A percentile compares a stretch with the other conserved stretches of the same genome.
phyloP scores from a whole-genome alignment of 768 basidiomycete genomes.

The Suillus subluteus region DNA sequence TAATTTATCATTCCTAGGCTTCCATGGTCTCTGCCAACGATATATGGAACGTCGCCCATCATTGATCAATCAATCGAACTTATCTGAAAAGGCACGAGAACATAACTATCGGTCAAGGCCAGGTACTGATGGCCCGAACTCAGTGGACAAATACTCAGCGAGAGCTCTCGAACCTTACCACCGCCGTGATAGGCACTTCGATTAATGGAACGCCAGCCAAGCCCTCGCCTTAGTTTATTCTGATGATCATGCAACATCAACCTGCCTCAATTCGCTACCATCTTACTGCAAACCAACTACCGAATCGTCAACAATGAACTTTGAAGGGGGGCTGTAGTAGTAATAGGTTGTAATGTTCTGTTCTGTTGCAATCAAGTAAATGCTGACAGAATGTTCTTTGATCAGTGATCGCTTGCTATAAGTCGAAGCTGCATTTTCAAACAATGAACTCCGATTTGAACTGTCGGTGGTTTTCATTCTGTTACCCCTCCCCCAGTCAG shows the following conservation, averaged over 20 bases:
- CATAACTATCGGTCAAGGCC: background rate
- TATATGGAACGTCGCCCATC: background rate
- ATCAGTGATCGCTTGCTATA: constrained; percentile 6
- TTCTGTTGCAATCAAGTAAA: background rate
- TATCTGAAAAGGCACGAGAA: constrained; percentile 3
- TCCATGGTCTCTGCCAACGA: background rate
- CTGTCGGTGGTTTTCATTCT: background rate
- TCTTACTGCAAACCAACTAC: background rate
- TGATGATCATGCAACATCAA: background rate
- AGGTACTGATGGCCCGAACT: background rate
- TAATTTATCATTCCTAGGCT: constrained; percentile 2
- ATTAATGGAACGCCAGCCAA: background rate
- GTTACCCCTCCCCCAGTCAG: background rate
- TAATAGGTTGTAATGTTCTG: background rate
- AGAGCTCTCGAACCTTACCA: background rate
- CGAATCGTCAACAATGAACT: no score
- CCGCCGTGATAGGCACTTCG: background rate
- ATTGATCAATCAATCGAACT: constrained; percentile 7
- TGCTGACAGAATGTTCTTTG: background rate
- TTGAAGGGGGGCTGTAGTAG: background rate
- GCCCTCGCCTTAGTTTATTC: background rate
- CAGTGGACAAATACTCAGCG: background rate
- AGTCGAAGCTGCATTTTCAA: background rate
- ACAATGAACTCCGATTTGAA: background rate
- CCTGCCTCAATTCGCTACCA: background rate